Conservation (phyloP, 2,329 filamentous ascomycete species). For the Epichloe uncinata region DNA sequence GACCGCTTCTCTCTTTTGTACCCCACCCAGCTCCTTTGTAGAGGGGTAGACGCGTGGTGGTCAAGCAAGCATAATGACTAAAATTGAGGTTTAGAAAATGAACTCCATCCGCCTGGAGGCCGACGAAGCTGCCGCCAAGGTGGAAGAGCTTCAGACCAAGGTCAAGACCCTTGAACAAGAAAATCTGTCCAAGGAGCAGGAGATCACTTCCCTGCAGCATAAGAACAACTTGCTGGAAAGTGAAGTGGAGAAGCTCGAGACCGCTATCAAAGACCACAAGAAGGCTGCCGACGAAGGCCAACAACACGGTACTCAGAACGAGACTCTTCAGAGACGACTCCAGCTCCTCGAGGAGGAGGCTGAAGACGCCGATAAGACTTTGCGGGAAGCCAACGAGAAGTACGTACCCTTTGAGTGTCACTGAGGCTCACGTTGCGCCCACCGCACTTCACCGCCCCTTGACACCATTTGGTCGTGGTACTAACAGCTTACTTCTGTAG, state of each 20-base stretch:
- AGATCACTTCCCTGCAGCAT: slow-evolving; percentile 92
- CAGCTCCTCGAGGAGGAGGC: slow-evolving; percentile 97
- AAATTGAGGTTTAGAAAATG: slow-evolving; percentile 57
- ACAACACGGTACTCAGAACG: slow-evolving; percentile 78
- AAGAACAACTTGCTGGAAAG: slow-evolving; percentile 83
- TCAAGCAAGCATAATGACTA: slow-evolving; percentile 3
- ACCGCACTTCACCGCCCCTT: not conserved
- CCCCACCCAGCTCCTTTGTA: slow-evolving; percentile 10
- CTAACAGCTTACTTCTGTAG: slow-evolving; percentile 32
- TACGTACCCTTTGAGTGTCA: slow-evolving; percentile 35
- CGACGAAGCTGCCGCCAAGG: slow-evolving; percentile 68
- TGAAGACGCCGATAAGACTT: slow-evolving; percentile 88
- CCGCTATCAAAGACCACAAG: slow-evolving; percentile 74
- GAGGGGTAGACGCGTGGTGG: slow-evolving; percentile 9
- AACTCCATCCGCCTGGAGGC: slow-evolving; percentile 86
- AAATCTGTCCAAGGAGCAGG: slow-evolving; percentile 92
- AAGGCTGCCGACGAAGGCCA: slow-evolving; percentile 68
- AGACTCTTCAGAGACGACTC: slow-evolving; percentile 80
- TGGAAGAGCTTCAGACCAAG: slow-evolving; percentile 75
- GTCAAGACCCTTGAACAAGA: slow-evolving; percentile 90
- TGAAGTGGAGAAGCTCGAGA: slow-evolving; percentile 89
- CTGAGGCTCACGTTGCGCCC: not conserved
- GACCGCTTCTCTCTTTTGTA: slow-evolving; percentile 17
- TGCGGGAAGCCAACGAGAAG: slow-evolving; percentile 98
- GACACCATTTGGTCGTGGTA: not conserved